Base-by-base conservation (phyloP, 176 grass and related monocot genomes). In the Poa pratensis region DNA sequence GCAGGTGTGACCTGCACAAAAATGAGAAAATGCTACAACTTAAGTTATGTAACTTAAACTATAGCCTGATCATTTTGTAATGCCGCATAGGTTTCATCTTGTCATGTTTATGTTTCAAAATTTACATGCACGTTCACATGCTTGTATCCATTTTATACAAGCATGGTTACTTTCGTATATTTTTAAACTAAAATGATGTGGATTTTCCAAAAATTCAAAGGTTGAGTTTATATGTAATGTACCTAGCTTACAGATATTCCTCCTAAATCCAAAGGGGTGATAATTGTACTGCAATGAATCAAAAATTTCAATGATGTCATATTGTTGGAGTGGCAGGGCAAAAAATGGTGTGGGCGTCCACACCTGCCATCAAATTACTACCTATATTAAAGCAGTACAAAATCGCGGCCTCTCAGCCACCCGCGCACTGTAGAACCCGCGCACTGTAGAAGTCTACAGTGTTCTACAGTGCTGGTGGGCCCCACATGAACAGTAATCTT, bases 291-390 rank as follows among this genome's bases (percentile, higher is more conserved):
- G 50, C 49, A 34, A 11, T 6, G 69, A 34, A 17, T 55, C 5
- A 5, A 32, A 65, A 24, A 49, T 53, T 64, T 34, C 80, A 32
- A 46, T 63, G 45, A 40, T 84, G 80, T 54, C 28, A 64, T 39
- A 73, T 19, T 22, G 40, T 43, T 43, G 42, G 42, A 43, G 42
- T 43, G 8, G 42, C 42, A 43, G 42, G 42, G 42, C 42, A 43
- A 43, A 43, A 52, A 26, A 59, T 73, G 74, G 64, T 42, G 80
- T 73, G 32, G 28, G 40, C 46, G 62, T 28, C 72, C 73, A 54
- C 72, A 40, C 57, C 63, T 53, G 73, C 24, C 46, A 74, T 34
- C 67, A 79, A 72, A 79, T n/a, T n/a, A n/a, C n/a, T n/a, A n/a
- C n/a, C n/a, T n/a, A n/a, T n/a, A n/a, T n/a, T n/a, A n/a, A n/a